These are phyloP conservation scores for Schizochytrium sp. DNA, from an alignment of 108 stramenopile species.

Conservation along the genomic window DNA sequence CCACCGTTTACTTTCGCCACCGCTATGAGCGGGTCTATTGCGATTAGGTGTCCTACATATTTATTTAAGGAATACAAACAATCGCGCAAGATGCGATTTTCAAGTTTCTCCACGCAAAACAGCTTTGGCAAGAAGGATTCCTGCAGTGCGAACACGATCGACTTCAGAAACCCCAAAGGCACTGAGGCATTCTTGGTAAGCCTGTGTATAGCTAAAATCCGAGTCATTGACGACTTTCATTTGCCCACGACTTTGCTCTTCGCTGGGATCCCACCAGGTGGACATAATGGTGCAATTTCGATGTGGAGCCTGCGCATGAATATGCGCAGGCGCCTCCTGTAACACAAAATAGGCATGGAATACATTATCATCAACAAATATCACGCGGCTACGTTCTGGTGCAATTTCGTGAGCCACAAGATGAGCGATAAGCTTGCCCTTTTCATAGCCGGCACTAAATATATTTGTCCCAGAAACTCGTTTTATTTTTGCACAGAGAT, in stretches of 20 bases:
- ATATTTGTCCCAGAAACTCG: slow-evolving; percentile 1
- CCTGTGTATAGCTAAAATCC: slow-evolving; percentile 51
- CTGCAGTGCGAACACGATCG: slow-evolving; percentile 3
- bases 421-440: slow-evolving; percentile 45
- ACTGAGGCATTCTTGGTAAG: slow-evolving; percentile 57
- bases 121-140: slow-evolving; percentile 50
- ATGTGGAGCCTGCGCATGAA: slow-evolving; percentile 5
- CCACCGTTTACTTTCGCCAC: too few relatives aligned
- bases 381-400: background rate
- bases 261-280: slow-evolving; percentile 57
- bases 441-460: slow-evolving; percentile 29
- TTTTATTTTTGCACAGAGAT: background rate
- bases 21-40: too few relatives aligned
- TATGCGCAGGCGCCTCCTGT: background rate
- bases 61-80: too few relatives aligned
- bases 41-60: too few relatives aligned
- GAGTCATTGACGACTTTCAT: slow-evolving; percentile 18
- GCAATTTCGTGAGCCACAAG: background rate
- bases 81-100: background rate
- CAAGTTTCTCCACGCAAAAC: background rate
- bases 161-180: slow-evolving; percentile 45
- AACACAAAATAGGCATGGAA: slow-evolving; percentile 44
- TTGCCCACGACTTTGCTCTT: slow-evolving; percentile 56
- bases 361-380: slow-evolving; percentile 50
- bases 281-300: background rate